Percentiles rank a stretch among this genome's conserved stretches.
Evolutionary conservation across 345 rosid genomes (phyloP).

Genomic region (Gossypium anomalum): DNA sequence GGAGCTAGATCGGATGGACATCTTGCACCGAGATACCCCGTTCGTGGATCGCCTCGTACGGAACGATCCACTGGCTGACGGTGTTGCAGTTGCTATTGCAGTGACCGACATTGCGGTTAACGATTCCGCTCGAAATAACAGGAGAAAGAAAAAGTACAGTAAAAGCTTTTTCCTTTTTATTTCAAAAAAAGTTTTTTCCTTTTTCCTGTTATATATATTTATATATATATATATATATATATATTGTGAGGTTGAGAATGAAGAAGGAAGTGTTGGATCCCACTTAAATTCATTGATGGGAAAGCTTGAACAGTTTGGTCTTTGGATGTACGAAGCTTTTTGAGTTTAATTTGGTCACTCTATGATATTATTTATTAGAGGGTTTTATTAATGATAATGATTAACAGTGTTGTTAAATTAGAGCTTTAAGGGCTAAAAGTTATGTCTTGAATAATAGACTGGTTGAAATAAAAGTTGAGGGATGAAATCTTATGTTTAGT

Average conservation of each 20-base stretch:
- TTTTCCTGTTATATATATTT: not conserved
- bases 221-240: not conserved
- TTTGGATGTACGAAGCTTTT: conserved; percentile 1
- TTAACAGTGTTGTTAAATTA: too few relatives aligned
- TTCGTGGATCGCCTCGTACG: conserved; percentile 32
- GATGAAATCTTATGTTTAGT: too few relatives aligned
- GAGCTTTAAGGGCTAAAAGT: too few relatives aligned
- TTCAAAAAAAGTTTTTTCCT: too few relatives aligned
- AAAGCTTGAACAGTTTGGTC: conserved; percentile 9
- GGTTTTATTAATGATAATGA: too few relatives aligned
- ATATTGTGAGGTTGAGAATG: conserved; percentile 25
- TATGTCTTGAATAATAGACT: too few relatives aligned
- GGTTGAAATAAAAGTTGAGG: too few relatives aligned
- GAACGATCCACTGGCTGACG: conserved; percentile 44
- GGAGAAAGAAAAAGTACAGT: not conserved
- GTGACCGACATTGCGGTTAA: conserved; percentile 38
- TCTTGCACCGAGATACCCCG: conserved; percentile 18
- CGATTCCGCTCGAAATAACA: conserved; percentile 14
- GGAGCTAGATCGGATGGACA: conserved; percentile 46
- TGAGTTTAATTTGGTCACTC: not conserved
- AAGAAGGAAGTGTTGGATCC: not conserved
- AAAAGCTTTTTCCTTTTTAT: not conserved
- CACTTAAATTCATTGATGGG: not conserved
- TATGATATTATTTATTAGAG: too few relatives aligned
- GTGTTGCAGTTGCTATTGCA: conserved; percentile 20